phyloP scores from a whole-genome alignment of 1,284 basidiomycete genomes.

The Leccinum subrobustum region DNA sequence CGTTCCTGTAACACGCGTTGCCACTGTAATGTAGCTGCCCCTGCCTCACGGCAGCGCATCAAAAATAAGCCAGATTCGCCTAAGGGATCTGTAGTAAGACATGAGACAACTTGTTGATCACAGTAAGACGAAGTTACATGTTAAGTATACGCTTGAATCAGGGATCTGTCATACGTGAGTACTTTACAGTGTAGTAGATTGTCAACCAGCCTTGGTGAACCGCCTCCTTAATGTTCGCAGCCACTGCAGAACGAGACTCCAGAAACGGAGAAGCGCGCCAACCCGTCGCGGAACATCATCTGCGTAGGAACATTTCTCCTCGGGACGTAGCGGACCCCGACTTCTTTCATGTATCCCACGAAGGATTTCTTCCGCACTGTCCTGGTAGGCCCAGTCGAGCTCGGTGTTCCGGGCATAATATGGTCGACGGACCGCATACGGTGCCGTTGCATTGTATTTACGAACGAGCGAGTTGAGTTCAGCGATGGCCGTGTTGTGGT shows the following conservation, averaged over 20 bases:
- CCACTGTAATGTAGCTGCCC: background rate
- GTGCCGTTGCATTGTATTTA: slow-evolving; percentile 79
- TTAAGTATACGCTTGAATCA: background rate
- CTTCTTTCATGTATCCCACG: slow-evolving; percentile 38
- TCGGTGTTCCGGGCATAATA: slow-evolving; percentile 59
- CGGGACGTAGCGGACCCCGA: slow-evolving; percentile 6
- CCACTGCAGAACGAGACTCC: slow-evolving; percentile 26
- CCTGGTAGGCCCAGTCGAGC: slow-evolving; percentile 55
- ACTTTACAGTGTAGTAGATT: background rate
- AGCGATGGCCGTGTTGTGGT: slow-evolving; percentile 68
- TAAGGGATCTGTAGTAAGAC: slow-evolving; percentile 3
- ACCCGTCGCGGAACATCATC: slow-evolving; percentile 1
- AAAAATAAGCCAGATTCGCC: slow-evolving; percentile 15
- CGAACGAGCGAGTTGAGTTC: slow-evolving; percentile 75
- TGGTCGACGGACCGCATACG: slow-evolving; percentile 66
- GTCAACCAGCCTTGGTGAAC: slow-evolving; percentile 12
- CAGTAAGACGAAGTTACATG: slow-evolving; percentile 3
- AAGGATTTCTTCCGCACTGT: slow-evolving; percentile 53
- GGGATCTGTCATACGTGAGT: slow-evolving; percentile 3
- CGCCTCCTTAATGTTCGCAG: slow-evolving; percentile 14
- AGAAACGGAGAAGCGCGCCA: slow-evolving; percentile 6
- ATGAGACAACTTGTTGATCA: slow-evolving; percentile 5
- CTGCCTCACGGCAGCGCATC: slow-evolving; percentile 10
- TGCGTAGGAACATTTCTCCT: slow-evolving; percentile 1
- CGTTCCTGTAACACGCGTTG: slow-evolving; percentile 7